phyloP scores from a whole-genome alignment of 805 yeast genomes.

The Lachancea fermentati region DNA sequence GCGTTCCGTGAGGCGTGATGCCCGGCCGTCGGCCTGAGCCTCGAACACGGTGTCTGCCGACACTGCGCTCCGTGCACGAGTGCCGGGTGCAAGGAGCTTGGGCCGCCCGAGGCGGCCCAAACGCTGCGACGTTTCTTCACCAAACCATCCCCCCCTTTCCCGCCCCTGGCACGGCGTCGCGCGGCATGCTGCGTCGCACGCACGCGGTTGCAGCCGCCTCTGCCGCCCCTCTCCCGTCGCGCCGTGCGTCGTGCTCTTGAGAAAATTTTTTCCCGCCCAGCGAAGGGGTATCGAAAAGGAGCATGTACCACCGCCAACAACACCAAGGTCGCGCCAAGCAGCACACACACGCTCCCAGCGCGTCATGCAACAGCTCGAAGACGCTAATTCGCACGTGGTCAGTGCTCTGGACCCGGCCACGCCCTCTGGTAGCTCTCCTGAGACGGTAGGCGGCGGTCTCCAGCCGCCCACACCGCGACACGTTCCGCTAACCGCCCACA shows the following conservation, averaged over 20 bases:
- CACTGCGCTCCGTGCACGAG: no score
- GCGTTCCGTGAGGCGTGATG: no score
- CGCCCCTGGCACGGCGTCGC: no score
- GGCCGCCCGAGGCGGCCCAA: no score
- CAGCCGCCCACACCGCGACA: background rate
- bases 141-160: no score
- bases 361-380: background rate
- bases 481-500: slow-evolving; percentile 4
- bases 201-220: no score
- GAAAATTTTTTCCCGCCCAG: background rate
- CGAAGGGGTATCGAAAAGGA: background rate
- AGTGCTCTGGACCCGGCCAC: background rate
- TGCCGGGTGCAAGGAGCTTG: no score
- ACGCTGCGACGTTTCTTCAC: no score
- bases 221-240: no score
- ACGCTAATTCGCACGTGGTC: background rate
- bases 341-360: background rate
- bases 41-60: no score
- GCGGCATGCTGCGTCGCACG: no score
- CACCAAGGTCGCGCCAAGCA: background rate
- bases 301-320: background rate
- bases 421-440: background rate
- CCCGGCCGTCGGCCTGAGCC: no score
- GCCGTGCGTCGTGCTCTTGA: background rate
- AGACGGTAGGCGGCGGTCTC: background rate